A percentile compares a stretch with the other conserved stretches of the same genome.
These are phyloP conservation scores for Neophaeococcomyces mojaviensis DNA, from an alignment of 2,329 filamentous ascomycete species.

Conservation along the genomic window DNA sequence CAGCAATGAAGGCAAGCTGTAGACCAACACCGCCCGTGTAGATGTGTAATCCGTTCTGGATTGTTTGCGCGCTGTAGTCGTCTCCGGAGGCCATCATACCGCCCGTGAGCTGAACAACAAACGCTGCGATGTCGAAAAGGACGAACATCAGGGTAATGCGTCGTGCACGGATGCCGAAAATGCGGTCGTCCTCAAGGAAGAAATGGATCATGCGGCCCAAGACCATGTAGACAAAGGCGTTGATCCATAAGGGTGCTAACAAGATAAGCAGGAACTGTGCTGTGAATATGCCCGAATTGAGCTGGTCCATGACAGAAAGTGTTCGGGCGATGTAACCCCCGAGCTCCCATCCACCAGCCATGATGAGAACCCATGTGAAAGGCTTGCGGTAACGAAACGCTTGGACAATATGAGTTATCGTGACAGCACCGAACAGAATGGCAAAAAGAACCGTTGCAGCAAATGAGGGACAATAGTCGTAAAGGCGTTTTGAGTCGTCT, in stretches of 20 bases:
- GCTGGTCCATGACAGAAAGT: conserved; percentile 17
- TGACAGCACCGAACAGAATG: conserved; percentile 30
- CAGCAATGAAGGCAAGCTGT: conserved; percentile 47
- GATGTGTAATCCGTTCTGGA: conserved; percentile 37
- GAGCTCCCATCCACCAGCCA: conserved; percentile 39
- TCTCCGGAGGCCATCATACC: conserved; percentile 29
- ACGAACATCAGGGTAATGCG: conserved; percentile 36
- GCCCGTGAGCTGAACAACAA: conserved; percentile 38
- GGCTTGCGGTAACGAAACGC: conserved; percentile 30
- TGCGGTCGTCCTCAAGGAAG: conserved; percentile 32
- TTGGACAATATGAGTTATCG: conserved; percentile 29
- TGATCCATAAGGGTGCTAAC: conserved; percentile 40
- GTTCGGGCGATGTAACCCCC: conserved; percentile 31
- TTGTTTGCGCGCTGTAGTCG: conserved; percentile 19
- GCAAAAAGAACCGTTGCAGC: conserved; percentile 30
- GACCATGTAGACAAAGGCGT: conserved; percentile 43
- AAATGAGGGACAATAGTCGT: conserved; percentile 33
- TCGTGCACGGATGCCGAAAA: conserved; percentile 33
- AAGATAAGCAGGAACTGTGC: conserved; percentile 38
- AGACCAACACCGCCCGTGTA: conserved; percentile 37
- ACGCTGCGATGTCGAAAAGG: conserved; percentile 36
- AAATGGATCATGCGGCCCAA: conserved; percentile 41
- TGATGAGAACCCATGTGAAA: conserved; percentile 40
- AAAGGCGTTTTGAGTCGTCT: conserved; percentile 17
- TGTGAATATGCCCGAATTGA: conserved; percentile 20